Base-by-base conservation (phyloP, 2,329 filamentous ascomycete genomes). In the Pyricularia sp. region DNA sequence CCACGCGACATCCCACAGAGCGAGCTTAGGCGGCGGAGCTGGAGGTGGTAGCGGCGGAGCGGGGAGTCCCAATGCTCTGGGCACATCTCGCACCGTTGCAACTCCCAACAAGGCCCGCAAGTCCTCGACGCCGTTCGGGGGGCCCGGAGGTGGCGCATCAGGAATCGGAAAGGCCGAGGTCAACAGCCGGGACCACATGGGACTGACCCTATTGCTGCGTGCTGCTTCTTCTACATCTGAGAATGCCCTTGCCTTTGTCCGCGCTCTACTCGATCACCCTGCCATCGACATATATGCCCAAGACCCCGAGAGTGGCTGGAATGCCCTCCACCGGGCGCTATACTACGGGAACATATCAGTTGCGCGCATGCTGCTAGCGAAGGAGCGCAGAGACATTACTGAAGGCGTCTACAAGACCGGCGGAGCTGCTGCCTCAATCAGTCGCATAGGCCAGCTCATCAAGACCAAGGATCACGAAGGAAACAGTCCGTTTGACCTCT, bases 401-500 rank as follows among this genome's bases (percentile, higher is more conserved):
- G 83, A 88, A 31, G 58, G 66, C 12, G 66, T 61, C 3, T 67
- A 31, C 28, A 50, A 36, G 30, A 17, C 65, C 10, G 55, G 55
- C n/a, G 66, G 66, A 3, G 25, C 33, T 23, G 84, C 84, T 28
- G 85, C 84, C 17, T 82, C 86, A 23, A 80, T 84, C 25, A 83
- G 87, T 72, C 88, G 88, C 74, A 86, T 89, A 36, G 89, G 90
- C 11, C 90, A 90, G 31, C 81, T 98, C 61, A 94, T 97, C 75
- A 97, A 97, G 81, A 92, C 95, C 67, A 99, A 98, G 78, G 95
- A 99, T 75, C 89, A 92, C 70, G 95, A 98, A 79, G 94, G 94
- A 11, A 93, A 96, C 76, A 97, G 93, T 72, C 94, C 95, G 0
- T 94, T 98, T 73, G 95, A 98, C 77, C 81, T 99, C 12, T 98